Conservation (phyloP, 2,329 filamentous ascomycete genomes). For the Fusarium anguioides region DNA sequence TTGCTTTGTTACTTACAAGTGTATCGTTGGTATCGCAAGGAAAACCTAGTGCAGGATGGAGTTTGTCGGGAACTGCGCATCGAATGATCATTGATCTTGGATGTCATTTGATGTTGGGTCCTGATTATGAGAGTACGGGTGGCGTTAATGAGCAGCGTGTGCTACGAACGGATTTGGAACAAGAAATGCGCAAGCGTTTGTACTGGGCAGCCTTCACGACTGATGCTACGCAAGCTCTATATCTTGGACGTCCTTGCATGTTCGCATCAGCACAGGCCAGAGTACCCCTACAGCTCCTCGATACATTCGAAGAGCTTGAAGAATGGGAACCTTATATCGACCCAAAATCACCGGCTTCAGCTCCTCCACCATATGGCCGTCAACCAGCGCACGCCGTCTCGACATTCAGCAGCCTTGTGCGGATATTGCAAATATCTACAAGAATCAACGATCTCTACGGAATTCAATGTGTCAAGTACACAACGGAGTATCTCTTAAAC, state of each 20-base stretch:
- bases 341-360: slow-evolving; percentile 41
- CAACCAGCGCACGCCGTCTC: slow-evolving; percentile 47
- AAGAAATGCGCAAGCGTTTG: slow-evolving; percentile 50
- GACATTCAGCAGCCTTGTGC: slow-evolving; percentile 45
- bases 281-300: slow-evolving; percentile 47
- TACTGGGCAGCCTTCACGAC: slow-evolving; percentile 52
- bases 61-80: slow-evolving; percentile 51
- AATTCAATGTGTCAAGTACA: slow-evolving; percentile 45
- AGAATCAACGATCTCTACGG: slow-evolving; percentile 45
- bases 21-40: slow-evolving; percentile 50
- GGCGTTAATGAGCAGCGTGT: slow-evolving; percentile 44
- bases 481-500: slow-evolving; percentile 41
- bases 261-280: slow-evolving; percentile 49
- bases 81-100: slow-evolving; percentile 55
- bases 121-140: slow-evolving; percentile 43
- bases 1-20: slow-evolving; percentile 50
- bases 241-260: slow-evolving; percentile 50
- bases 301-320: slow-evolving; percentile 51
- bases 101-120: slow-evolving; percentile 49
- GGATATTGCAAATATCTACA: slow-evolving; percentile 46
- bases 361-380: slow-evolving; percentile 42
- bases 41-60: slow-evolving; percentile 51
- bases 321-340: slow-evolving; percentile 51
- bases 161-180: slow-evolving; percentile 45
- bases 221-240: slow-evolving; percentile 49